Evolutionary conservation across 257 asterid species (phyloP), one percentile per base, ranked within the genome.

Genomic region (Schizonepeta tenuifolia): DNA sequence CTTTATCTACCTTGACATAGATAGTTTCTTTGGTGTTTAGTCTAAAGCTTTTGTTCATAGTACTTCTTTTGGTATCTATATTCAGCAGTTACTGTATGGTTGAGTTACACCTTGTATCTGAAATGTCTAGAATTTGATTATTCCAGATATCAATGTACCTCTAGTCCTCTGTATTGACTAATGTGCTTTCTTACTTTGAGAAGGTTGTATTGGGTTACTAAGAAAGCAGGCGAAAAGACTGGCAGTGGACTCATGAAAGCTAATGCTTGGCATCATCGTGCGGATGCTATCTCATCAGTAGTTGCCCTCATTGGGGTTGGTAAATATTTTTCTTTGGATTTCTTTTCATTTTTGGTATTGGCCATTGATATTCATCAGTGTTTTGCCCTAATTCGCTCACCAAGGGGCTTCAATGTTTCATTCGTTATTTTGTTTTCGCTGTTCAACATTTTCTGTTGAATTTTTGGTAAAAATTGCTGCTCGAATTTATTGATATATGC

Each of bases 261-360:
- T 67, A 95, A 95, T 78, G 99, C 99, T 63, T 95, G 98, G 98
- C 99, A 95, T 83, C 98, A 95, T 59, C 98, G 97, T 17, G 90
- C 97, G 1, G 99, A 92, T 88, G 95, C 99, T 81, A 71, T 90
- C 83, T 92, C 98, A 71, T 92, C 99, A 9, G 80, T 90, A 41
- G 98, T 95, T 79, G 96, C 97, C 80, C 98, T 95, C 72, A 67
- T 95, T 74, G 99, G 99, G 87, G 99, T 95, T 95, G 99, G 99
- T 95, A 95, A 90, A 72, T 86, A 86, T 74, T 81, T 75, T 20
- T 75, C 72, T 47, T 73, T 70, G 10, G 46, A 76, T 53, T 71
- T 60, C 28, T n/a, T 31, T 73, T 21, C 46, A 46, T 21, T 18
- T 62, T 62, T 5, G 8, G 41, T 46, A 62, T n/a, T 51, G 38